These are phyloP conservation scores for Cyberlindnera maritima DNA, from an alignment of 805 yeast genomes.

Conservation along the genomic window DNA sequence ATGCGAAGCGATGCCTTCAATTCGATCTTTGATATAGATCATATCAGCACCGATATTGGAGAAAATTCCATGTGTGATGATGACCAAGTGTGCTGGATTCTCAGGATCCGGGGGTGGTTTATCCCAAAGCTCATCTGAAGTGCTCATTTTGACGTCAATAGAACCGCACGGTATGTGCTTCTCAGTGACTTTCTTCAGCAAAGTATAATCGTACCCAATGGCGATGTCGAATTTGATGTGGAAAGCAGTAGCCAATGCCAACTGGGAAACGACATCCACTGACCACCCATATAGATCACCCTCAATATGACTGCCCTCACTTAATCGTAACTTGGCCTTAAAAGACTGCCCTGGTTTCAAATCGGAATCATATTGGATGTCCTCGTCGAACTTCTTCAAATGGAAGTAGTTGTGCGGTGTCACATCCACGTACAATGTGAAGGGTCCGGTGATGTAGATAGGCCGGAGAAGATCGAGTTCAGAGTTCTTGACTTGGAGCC, in stretches of 20 bases:
- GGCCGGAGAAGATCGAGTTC: slow-evolving; percentile 77
- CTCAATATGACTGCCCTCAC: slow-evolving; percentile 37
- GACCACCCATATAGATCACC: slow-evolving; percentile 58
- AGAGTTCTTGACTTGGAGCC: slow-evolving; percentile 61
- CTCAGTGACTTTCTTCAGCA: slow-evolving; percentile 15
- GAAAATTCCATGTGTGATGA: slow-evolving; percentile 89
- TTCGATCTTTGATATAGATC: slow-evolving; percentile 79
- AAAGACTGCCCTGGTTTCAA: slow-evolving; percentile 73
- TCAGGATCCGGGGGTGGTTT: slow-evolving; percentile 49
- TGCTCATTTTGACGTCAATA: slow-evolving; percentile 35
- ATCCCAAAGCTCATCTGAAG: slow-evolving; percentile 75
- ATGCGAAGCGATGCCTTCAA: slow-evolving; percentile 43
- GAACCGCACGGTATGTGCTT: not conserved
- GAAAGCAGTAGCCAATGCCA: slow-evolving; percentile 67
- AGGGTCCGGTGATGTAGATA: slow-evolving; percentile 88
- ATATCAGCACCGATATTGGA: slow-evolving; percentile 89
- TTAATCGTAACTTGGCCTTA: slow-evolving; percentile 50
- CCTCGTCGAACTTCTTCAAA: slow-evolving; percentile 39
- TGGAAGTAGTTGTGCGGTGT: slow-evolving; percentile 63
- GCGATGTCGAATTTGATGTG: slow-evolving; percentile 64
- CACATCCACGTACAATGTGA: slow-evolving; percentile 78
- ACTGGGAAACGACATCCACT: slow-evolving; percentile 78
- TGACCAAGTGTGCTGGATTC: slow-evolving; percentile 74
- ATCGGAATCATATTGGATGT: slow-evolving; percentile 45
- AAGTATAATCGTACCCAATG: slow-evolving; percentile 45